phyloP scores from a whole-genome alignment of 805 yeast genomes.

The Wickerhamomyces alni region DNA sequence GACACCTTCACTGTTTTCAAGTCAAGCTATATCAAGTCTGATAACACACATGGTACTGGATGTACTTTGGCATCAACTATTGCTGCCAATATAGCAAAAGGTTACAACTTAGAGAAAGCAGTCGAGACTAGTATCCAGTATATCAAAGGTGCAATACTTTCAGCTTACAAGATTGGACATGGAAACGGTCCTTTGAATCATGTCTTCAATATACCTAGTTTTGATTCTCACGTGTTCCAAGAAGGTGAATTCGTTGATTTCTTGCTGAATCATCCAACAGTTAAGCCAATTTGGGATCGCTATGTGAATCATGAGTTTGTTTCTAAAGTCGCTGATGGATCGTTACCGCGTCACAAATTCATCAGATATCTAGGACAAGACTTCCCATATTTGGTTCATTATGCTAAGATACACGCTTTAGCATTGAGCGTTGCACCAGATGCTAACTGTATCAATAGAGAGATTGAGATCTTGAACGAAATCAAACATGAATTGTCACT shows the following conservation, averaged over 20 bases:
- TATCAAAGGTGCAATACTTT: slow-evolving; percentile 58
- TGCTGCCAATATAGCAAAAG: slow-evolving; percentile 66
- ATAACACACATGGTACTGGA: slow-evolving; percentile 83
- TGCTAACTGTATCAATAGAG: slow-evolving; percentile 42
- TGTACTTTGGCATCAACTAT: slow-evolving; percentile 82
- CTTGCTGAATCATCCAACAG: slow-evolving; percentile 49
- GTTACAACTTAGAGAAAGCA: slow-evolving; percentile 38
- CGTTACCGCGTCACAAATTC: slow-evolving; percentile 45
- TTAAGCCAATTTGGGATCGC: slow-evolving; percentile 47
- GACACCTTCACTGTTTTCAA: slow-evolving; percentile 36
- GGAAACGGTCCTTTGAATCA: slow-evolving; percentile 81
- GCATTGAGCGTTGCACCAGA: slow-evolving; percentile 60
- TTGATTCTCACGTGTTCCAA: slow-evolving; percentile 6
- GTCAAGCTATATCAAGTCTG: slow-evolving; percentile 39
- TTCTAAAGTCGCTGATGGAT: slow-evolving; percentile 41
- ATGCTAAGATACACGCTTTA: slow-evolving; percentile 57
- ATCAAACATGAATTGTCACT: slow-evolving; percentile 49
- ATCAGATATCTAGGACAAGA: slow-evolving; percentile 51
- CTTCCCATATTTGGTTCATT: slow-evolving; percentile 61
- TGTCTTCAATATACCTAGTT: slow-evolving; percentile 28
- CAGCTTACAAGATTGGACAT: slow-evolving; percentile 36
- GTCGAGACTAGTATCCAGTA: slow-evolving; percentile 55
- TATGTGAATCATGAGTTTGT: slow-evolving; percentile 64
- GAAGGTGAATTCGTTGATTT: slow-evolving; percentile 37
- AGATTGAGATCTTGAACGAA: slow-evolving; percentile 43